These are phyloP conservation scores for Dendrobium huoshanense DNA, from an alignment of 106 monocot genomes.

Conservation along the genomic window DNA sequence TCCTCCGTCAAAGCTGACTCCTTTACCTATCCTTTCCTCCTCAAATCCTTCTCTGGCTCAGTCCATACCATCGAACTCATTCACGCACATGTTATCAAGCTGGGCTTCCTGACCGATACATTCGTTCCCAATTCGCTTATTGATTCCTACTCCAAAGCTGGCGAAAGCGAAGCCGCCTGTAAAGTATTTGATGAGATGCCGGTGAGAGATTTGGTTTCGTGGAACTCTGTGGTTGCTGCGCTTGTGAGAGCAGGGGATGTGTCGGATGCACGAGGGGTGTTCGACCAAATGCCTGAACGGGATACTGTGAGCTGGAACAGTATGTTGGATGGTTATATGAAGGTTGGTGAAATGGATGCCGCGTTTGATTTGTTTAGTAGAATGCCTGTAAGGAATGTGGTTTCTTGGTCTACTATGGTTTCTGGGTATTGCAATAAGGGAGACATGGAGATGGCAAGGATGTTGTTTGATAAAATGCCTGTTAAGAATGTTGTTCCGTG, in stretches of 20 bases:
- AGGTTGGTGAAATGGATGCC: constrained; percentile 49
- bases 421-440: constrained; percentile 60
- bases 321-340: constrained; percentile 49
- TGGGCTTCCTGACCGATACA: constrained; percentile 43
- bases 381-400: constrained; percentile 64
- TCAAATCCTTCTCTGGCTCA: constrained; percentile 37
- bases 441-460: constrained; percentile 69
- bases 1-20: constrained; percentile 31
- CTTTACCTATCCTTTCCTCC: constrained; percentile 72
- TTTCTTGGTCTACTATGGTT: constrained; percentile 73
- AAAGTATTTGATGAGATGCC: constrained; percentile 62
- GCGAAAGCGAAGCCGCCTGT: constrained; percentile 18
- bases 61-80: constrained; percentile 31
- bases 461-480: constrained; percentile 84
- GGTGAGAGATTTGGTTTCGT: constrained; percentile 39
- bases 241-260: constrained; percentile 41
- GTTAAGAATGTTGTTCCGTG: constrained; percentile 69
- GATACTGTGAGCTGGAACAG: constrained; percentile 70
- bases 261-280: constrained; percentile 36
- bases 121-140: constrained; percentile 77
- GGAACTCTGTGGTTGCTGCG: constrained; percentile 69
- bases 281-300: constrained; percentile 60
- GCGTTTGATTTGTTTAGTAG: constrained; percentile 61
- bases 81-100: constrained; percentile 60
- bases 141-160: constrained; percentile 49